Base-by-base conservation (phyloP, 2,329 filamentous ascomycete genomes). In the Penicillium corylophilum region DNA sequence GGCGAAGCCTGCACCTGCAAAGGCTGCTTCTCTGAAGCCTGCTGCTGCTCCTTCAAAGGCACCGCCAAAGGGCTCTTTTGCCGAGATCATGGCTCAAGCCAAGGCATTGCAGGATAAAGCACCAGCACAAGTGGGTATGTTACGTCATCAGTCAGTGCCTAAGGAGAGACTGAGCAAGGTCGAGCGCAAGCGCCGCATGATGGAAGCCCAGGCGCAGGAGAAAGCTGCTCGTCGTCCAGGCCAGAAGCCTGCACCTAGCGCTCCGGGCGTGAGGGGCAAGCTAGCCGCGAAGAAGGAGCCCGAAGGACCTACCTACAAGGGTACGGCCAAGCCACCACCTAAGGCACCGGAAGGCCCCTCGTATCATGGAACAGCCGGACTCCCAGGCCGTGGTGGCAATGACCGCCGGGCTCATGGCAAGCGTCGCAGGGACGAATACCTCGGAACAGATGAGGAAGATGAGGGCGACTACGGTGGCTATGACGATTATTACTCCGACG, bases 41-140 rank as follows among this genome's bases (percentile, higher is more conserved):
- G 43, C 35, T 23, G 31, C 49, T 1, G 41, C 54, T 15, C 66
- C 65, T 10, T 65, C 69, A 22, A 76, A 75, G 48, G 69, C 78
- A 4, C 79, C 80, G 5, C 81, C 81, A 53, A 81, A 79, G 60
- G 80, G 81, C 24, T 82, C 80, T 1, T 87, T 80, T 66, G 78
- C 82, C 39, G 82, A 82, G 44, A 75, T 85, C 39, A 76, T 86
- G 69, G 76, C 77, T 51, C 76, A 78, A 59, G 84, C 83, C 40
- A 81, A 84, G 64, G 79, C 79, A 44, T 75, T 76, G 50, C 77
- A 74, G 62, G 71, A 78, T 45, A 72, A 75, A 56, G 74, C 74
- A 13, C 70, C 75, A 22, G 67, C 74, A 33, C 60, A 70, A 48
- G 67, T 80, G 33, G 81, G 80, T 35, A 72, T 77, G 40, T 79